Percentiles rank a stretch among this genome's conserved stretches.
These are phyloP conservation scores for Nissolia schottii DNA, from an alignment of 306 rosid genomes.

Conservation along the genomic window DNA sequence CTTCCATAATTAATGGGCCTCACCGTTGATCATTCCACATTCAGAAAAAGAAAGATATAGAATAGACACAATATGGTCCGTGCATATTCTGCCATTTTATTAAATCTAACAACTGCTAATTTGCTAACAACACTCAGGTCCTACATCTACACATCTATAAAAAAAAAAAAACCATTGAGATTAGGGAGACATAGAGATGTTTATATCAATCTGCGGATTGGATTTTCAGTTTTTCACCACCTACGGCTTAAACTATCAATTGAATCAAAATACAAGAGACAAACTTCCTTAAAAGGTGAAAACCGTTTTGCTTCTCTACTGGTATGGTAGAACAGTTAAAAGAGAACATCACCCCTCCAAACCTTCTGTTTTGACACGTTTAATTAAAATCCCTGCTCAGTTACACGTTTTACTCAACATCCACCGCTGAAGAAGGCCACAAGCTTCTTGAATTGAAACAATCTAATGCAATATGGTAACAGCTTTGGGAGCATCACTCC, in stretches of 20 bases:
- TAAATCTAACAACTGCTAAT: conserved; percentile 64
- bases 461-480: conserved; percentile 53
- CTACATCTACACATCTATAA: conserved; percentile 47
- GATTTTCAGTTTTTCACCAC: conserved; percentile 38
- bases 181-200: conserved; percentile 7
- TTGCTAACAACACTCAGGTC: conserved; percentile 59
- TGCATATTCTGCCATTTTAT: conserved; percentile 66
- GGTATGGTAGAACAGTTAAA: conserved; percentile 17
- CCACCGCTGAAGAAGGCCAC: conserved; percentile 21
- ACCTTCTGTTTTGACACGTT: conserved; percentile 28
- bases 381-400: conserved; percentile 34
- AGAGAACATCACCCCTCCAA: conserved; percentile 28
- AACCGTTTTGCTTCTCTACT: conserved; percentile 38
- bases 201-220: conserved; percentile 32
- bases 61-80: conserved; percentile 53
- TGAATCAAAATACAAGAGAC: conserved; percentile 53
- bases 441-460: conserved; percentile 24
- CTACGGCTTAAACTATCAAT: conserved; percentile 51
- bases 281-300: conserved; percentile 25
- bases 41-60: no score
- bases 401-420: conserved; percentile 14
- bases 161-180: conserved; percentile 28
- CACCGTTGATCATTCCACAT: no score
- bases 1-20: no score
- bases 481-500: conserved; percentile 54